Evolutionary conservation across 2,329 filamentous ascomycete genomes (phyloP).

Genomic region (Paraconiothyrium sp.): DNA sequence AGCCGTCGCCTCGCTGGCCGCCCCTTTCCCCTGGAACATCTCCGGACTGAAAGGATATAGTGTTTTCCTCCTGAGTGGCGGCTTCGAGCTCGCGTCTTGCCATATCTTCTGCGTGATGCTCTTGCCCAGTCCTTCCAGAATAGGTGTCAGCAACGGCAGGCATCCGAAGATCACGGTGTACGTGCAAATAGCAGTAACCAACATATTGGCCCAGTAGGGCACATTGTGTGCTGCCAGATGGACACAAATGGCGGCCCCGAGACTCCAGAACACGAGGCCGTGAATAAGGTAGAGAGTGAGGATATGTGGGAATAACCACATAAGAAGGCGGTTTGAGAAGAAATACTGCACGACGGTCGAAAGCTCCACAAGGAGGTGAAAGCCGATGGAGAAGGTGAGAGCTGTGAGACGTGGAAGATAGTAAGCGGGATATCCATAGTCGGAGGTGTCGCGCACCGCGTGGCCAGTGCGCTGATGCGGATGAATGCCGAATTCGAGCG

Average conservation of each 20-base stretch:
- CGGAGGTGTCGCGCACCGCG: conserved; percentile 39
- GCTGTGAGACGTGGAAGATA: conserved; percentile 52
- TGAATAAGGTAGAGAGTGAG: conserved; percentile 58
- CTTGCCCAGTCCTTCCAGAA: conserved; percentile 43
- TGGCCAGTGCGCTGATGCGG: conserved; percentile 49
- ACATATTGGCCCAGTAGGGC: conserved; percentile 40
- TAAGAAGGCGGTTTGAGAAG: conserved; percentile 49
- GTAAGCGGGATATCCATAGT: conserved; percentile 51
- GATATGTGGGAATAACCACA: conserved; percentile 55
- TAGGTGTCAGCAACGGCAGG: conserved; percentile 41
- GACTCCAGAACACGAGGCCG: conserved; percentile 55
- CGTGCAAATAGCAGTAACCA: conserved; percentile 35
- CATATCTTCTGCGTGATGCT: conserved; percentile 42
- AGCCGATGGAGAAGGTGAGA: conserved; percentile 45
- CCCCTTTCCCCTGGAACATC: conserved; percentile 18
- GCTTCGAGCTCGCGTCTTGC: conserved; percentile 37
- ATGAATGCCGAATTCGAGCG: conserved; percentile 52
- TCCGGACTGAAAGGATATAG: conserved; percentile 26
- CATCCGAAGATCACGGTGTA: conserved; percentile 36
- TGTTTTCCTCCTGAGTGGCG: conserved; percentile 30
- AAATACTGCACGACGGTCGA: conserved; percentile 48
- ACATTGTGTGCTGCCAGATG: conserved; percentile 32
- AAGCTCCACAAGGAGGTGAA: conserved; percentile 41
- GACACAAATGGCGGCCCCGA: conserved; percentile 40
- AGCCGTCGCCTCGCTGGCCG: conserved; percentile 14